Evolutionary conservation across 768 basidiomycete species (phyloP).

Genomic region (Lactarius hatsudake): DNA sequence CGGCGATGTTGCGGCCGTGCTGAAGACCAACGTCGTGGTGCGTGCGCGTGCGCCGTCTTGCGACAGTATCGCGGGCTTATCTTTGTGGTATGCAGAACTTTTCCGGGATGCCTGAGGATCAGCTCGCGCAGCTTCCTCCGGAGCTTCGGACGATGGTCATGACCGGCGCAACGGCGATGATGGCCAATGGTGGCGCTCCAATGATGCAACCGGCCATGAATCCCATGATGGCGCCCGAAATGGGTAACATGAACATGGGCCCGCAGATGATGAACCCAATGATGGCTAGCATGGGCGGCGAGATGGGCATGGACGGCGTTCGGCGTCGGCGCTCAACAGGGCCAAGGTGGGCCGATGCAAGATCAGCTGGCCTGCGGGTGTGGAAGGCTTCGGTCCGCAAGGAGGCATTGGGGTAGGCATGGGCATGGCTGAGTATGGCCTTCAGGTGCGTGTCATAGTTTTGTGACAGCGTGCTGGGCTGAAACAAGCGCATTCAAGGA

Average conservation of each 20-base stretch:
- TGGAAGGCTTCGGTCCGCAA: conserved; percentile 22
- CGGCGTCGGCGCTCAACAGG: conserved; percentile 26
- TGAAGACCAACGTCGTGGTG: conserved; percentile 82
- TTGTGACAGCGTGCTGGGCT: background rate
- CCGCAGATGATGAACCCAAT: conserved; percentile 53
- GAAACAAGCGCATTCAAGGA: conserved; percentile 17
- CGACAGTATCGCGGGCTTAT: background rate
- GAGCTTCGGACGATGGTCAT: conserved; percentile 87
- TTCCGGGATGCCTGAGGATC: conserved; percentile 78
- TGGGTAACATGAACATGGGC: conserved; percentile 27
- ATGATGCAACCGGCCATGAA: conserved; percentile 39
- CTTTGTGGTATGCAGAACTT: conserved; percentile 61
- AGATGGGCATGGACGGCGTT: conserved; percentile 51
- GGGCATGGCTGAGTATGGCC: conserved; percentile 52
- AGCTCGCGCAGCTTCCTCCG: conserved; percentile 70
- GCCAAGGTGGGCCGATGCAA: conserved; percentile 23
- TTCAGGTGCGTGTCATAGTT: conserved; percentile 59
- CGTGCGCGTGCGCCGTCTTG: conserved; percentile 33
- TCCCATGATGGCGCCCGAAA: conserved; percentile 30
- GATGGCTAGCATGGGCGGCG: conserved; percentile 76
- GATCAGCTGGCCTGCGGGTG: conserved; percentile 27
- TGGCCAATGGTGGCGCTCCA: conserved; percentile 57
- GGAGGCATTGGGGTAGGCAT: conserved; percentile 28
- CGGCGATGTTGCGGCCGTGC: conserved; percentile 72
- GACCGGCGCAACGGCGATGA: conserved; percentile 76